Conservation (phyloP, 169 alveolate species). For the Plasmodium falciparum region DNA sequence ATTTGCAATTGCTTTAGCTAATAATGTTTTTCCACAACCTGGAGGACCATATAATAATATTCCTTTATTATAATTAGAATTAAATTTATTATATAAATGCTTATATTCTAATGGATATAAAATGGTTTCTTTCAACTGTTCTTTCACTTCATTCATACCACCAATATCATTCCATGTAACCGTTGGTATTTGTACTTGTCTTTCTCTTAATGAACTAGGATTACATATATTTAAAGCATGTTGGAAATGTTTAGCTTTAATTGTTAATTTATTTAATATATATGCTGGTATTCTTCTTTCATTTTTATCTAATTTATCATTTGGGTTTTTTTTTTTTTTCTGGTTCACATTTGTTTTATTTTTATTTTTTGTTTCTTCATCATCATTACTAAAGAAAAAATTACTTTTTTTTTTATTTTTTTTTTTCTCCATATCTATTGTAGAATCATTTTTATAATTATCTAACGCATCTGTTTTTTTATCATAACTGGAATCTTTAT, state of each 20-base stretch:
- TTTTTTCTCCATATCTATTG: neutral
- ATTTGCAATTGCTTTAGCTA: conserved; percentile 94
- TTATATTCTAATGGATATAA: conserved; percentile 89
- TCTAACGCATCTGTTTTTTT: neutral
- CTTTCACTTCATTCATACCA: conserved; percentile 91
- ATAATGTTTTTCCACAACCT: conserved; percentile 96
- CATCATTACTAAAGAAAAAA: neutral
- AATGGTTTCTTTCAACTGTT: conserved; percentile 89
- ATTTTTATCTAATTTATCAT: conserved; percentile 19
- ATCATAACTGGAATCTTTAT: neutral
- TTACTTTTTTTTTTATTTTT: neutral
- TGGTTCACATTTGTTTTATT: neutral
- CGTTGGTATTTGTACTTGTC: conserved; percentile 94
- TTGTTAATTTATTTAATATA: conserved; percentile 79
- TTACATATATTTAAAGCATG: conserved; percentile 91
- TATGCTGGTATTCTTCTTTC: conserved; percentile 76
- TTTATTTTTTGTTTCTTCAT: neutral
- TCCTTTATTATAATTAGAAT: conserved; percentile 88
- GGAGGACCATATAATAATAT: conserved; percentile 95
- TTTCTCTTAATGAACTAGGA: conserved; percentile 94
- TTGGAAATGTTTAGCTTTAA: conserved; percentile 87
- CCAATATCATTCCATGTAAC: conserved; percentile 96
- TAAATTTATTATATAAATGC: conserved; percentile 86
- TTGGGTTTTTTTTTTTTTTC: neutral
- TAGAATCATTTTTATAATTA: neutral